phyloP scores from a whole-genome alignment of 1,284 basidiomycete genomes.

The Cystobasidiaceae sp. region DNA sequence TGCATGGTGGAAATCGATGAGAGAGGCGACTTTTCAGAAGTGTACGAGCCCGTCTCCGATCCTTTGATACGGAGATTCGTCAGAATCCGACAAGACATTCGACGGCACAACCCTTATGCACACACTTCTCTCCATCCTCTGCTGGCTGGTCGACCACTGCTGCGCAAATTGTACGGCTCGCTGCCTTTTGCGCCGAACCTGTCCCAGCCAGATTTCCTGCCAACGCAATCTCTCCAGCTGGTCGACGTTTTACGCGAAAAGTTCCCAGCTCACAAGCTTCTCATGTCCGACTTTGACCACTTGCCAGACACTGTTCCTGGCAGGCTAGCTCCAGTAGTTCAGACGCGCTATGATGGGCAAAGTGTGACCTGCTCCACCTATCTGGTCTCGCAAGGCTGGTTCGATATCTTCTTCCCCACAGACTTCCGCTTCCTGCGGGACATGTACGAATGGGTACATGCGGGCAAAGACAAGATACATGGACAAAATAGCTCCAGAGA shows the following conservation, averaged over 20 bases:
- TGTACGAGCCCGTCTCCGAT: conserved; percentile 80
- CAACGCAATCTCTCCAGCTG: conserved; percentile 83
- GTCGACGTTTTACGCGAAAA: conserved; percentile 72
- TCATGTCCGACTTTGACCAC: conserved; percentile 82
- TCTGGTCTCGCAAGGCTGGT: conserved; percentile 89
- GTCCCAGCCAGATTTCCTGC: conserved; percentile 81
- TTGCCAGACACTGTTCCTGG: conserved; percentile 83
- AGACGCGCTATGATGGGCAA: conserved; percentile 73
- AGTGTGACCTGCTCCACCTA: conserved; percentile 78
- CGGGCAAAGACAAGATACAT: conserved; percentile 16
- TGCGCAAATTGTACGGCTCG: conserved; percentile 59
- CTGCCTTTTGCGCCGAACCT: conserved; percentile 90
- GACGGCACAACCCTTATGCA: conserved; percentile 33
- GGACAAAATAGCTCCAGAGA: background rate
- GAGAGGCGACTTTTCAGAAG: conserved; percentile 75
- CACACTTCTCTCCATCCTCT: conserved; percentile 59
- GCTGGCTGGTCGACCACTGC: conserved; percentile 53
- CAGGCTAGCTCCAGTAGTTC: conserved; percentile 86
- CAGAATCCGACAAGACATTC: conserved; percentile 32
- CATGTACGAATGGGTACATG: conserved; percentile 76
- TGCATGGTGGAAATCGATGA: conserved; percentile 74
- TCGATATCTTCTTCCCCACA: conserved; percentile 99
- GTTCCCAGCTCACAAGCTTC: conserved; percentile 85
- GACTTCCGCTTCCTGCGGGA: conserved; percentile 77
- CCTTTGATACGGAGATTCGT: conserved; percentile 69